Conservation (phyloP, 148 eudicot genomes). For the Nepenthes mirabilis region DNA sequence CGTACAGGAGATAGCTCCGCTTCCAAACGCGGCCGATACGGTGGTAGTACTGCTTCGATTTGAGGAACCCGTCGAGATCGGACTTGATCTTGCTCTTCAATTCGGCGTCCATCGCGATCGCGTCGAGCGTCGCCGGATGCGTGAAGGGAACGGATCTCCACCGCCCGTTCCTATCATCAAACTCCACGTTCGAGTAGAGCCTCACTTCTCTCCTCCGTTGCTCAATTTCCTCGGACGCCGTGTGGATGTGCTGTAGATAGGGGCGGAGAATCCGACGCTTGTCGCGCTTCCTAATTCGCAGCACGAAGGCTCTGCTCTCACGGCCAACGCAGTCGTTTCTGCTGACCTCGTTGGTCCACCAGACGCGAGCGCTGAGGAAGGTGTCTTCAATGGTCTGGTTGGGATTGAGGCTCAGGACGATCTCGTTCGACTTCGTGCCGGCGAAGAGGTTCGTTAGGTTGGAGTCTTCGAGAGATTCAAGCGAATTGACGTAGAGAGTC, state of each 20-base stretch:
- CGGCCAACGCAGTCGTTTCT: not conserved
- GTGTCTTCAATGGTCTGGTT: conserved; percentile 49
- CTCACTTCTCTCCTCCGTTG: conserved; percentile 23
- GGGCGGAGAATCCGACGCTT: conserved; percentile 60
- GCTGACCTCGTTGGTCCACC: conserved; percentile 38
- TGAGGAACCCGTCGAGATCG: conserved; percentile 53
- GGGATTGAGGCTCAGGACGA: conserved; percentile 40
- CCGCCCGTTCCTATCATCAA: conserved; percentile 11
- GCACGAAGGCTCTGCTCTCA: conserved; percentile 16
- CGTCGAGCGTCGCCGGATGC: conserved; percentile 62
- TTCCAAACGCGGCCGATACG: conserved; percentile 73
- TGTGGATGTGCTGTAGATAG: conserved; percentile 66
- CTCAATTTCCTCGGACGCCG: conserved; percentile 50
- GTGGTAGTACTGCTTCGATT: conserved; percentile 58
- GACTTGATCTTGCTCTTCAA: conserved; percentile 40
- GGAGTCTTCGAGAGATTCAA: conserved; percentile 60
- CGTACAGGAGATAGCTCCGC: conserved; percentile 66
- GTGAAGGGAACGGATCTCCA: conserved; percentile 54
- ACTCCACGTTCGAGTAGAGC: conserved; percentile 21
- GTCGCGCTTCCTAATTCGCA: conserved; percentile 57
- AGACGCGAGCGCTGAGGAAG: conserved; percentile 54
- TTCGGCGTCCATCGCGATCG: conserved; percentile 51
- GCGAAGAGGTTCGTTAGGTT: conserved; percentile 61
- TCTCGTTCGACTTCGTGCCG: conserved; percentile 40
- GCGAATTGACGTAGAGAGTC: conserved; percentile 43